Evolutionary conservation across 768 basidiomycete genomes (phyloP), one percentile per base, ranked within the genome.

Genomic region (Pholiota microspora): DNA sequence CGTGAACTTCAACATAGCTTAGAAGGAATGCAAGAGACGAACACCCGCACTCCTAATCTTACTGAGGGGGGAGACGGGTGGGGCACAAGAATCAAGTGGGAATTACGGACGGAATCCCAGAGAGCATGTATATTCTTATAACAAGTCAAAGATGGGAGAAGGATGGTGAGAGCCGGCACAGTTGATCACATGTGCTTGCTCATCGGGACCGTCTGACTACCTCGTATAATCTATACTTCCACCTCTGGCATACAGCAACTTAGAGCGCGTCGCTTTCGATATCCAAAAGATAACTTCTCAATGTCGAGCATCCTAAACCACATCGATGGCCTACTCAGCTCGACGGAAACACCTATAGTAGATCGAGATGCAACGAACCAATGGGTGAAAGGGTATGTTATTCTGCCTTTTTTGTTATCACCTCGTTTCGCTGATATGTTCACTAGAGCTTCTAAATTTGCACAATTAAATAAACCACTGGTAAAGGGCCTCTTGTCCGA

Each of bases 241-340:
- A 18, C 21, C 31, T 48, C 36, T 16, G 40, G 4, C 35, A 42
- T 10, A n/a, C 16, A 53, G n/a, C 25, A 6, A 24, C 27, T 18
- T 46, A 47, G 23, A 21, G 23, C 40, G 18, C 38, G 38, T 40
- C 46, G n/a, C 29, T 31, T 46, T n/a, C 10, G n/a, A 15, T 31
- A 15, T 28, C 21, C n/a, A n/a, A n/a, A n/a, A n/a, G n/a, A n/a
- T n/a, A n/a, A n/a, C n/a, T n/a, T 7, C 46, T 32, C 21, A 29
- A 62, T 62, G 61, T 21, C 51, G 12, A 53, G 21, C 7, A 47
- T 62, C 38, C 51, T 56, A 45, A 54, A 55, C 9, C 57, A 63
- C 31, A 49, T 60, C 38, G 53, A 60, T 45, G 49, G 28, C 29
- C 55, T 63, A 27, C 49, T 63, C 28, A 51, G 53, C 13, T 48